These are phyloP conservation scores for Apiospora pterosperma DNA, from an alignment of 2,329 filamentous ascomycete genomes.

Conservation along the genomic window DNA sequence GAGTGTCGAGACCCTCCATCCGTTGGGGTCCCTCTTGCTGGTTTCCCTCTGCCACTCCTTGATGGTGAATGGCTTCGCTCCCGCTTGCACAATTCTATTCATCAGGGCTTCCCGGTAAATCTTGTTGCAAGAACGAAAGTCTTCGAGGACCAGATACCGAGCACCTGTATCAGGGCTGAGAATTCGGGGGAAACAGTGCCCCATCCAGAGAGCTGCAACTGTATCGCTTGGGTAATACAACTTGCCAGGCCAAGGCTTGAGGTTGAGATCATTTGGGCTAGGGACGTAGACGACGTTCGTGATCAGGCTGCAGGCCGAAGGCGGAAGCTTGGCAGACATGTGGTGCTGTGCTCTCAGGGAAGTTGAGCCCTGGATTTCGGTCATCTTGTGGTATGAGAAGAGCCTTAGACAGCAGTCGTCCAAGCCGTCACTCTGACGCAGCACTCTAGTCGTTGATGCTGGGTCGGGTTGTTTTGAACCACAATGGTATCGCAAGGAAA, in stretches of 20 bases:
- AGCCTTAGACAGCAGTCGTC: background rate
- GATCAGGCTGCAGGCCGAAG: background rate
- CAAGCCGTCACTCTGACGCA: too few relatives aligned
- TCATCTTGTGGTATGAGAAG: background rate
- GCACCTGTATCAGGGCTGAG: background rate
- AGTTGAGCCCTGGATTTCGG: background rate
- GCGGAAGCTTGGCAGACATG: background rate
- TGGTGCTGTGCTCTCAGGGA: background rate
- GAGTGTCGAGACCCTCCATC: background rate
- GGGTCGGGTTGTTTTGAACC: too few relatives aligned
- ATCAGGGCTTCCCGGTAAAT: background rate
- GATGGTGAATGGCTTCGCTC: background rate
- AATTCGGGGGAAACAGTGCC: background rate
- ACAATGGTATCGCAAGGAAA: background rate
- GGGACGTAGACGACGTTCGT: background rate
- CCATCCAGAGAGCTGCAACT: background rate
- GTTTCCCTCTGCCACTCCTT: background rate
- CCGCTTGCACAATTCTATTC: background rate
- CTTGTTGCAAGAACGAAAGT: too few relatives aligned
- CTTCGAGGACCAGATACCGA: background rate
- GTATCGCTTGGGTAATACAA: background rate
- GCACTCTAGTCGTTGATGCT: too few relatives aligned
- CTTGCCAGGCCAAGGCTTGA: background rate
- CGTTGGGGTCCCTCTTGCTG: background rate
- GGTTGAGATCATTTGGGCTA: background rate